A percentile compares a stretch with the other conserved stretches of the same genome.
Evolutionary conservation across 2,329 filamentous ascomycete genomes (phyloP).

Genomic region (Myriosclerotinia duriaeana): DNA sequence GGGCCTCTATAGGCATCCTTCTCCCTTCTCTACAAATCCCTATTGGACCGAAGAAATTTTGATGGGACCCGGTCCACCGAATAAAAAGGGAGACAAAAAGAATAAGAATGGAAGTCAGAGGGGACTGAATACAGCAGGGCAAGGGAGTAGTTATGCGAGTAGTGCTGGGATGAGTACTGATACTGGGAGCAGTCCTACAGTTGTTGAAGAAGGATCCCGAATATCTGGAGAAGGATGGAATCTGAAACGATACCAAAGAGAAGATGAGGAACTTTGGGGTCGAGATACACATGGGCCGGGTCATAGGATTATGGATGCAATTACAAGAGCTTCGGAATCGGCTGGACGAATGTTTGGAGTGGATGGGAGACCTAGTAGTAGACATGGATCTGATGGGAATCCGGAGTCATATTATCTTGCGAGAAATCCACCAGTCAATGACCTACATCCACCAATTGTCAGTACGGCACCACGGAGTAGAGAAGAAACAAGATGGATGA

Average conservation of each 20-base stretch:
- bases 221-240: constrained; percentile 66
- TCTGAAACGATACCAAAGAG: constrained; percentile 74
- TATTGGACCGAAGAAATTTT: constrained; percentile 87
- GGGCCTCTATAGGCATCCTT: constrained; percentile 72
- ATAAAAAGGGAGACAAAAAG: constrained; percentile 53
- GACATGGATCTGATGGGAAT: constrained; percentile 19
- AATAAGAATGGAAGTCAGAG: constrained; percentile 59
- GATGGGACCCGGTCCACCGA: constrained; percentile 73
- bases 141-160: constrained; percentile 52
- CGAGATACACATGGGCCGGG: constrained; percentile 51
- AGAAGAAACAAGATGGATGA: constrained; percentile 83
- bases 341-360: constrained; percentile 56
- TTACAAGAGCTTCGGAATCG: constrained; percentile 52
- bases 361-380: constrained; percentile 42
- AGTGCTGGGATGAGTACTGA: constrained; percentile 42
- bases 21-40: constrained; percentile 81
- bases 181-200: constrained; percentile 47
- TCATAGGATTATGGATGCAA: constrained; percentile 51
- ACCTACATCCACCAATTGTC: constrained; percentile 81
- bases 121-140: constrained; percentile 57
- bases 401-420: constrained; percentile 40
- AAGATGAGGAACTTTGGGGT: constrained; percentile 87
- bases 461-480: constrained; percentile 68
- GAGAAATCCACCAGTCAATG: constrained; percentile 73
- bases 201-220: constrained; percentile 47